phyloP scores from a whole-genome alignment of 352 stramenopile genomes.

The Phytophthora macrochlamydospora region DNA sequence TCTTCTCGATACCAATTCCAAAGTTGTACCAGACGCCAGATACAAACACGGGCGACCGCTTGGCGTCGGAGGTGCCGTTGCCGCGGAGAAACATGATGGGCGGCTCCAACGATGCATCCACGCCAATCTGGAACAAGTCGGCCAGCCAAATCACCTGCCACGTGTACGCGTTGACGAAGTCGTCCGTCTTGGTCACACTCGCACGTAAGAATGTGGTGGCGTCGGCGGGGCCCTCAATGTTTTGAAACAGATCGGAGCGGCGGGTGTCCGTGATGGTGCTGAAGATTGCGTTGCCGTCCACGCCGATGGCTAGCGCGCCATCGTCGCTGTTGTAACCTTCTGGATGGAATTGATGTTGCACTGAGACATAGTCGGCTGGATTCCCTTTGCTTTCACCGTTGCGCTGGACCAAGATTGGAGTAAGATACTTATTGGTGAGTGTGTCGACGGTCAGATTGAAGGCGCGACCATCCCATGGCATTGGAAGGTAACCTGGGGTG shows the following conservation, averaged over 20 bases:
- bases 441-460: conserved; percentile 49
- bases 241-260: conserved; percentile 57
- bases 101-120: conserved; percentile 43
- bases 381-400: conserved; percentile 30
- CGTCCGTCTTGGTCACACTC: conserved; percentile 48
- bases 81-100: conserved; percentile 50
- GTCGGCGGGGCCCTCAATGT: conserved; percentile 29
- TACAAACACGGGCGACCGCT: conserved; percentile 49
- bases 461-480: conserved; percentile 49
- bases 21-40: conserved; percentile 65
- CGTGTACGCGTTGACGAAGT: conserved; percentile 47
- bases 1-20: conserved; percentile 44
- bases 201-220: conserved; percentile 54
- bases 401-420: conserved; percentile 49
- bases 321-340: conserved; percentile 54
- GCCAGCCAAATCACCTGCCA: conserved; percentile 59
- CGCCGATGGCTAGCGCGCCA: conserved; percentile 48
- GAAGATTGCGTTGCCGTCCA: conserved; percentile 60
- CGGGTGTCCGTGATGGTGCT: conserved; percentile 42
- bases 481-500: neutral
- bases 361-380: conserved; percentile 45
- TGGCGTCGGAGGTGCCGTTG: conserved; percentile 32
- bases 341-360: conserved; percentile 36
- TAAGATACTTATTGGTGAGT: conserved; percentile 48
- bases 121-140: conserved; percentile 51